phyloP scores from a whole-genome alignment of 495 filamentous ascomycete genomes.

The Penicillium angulare region DNA sequence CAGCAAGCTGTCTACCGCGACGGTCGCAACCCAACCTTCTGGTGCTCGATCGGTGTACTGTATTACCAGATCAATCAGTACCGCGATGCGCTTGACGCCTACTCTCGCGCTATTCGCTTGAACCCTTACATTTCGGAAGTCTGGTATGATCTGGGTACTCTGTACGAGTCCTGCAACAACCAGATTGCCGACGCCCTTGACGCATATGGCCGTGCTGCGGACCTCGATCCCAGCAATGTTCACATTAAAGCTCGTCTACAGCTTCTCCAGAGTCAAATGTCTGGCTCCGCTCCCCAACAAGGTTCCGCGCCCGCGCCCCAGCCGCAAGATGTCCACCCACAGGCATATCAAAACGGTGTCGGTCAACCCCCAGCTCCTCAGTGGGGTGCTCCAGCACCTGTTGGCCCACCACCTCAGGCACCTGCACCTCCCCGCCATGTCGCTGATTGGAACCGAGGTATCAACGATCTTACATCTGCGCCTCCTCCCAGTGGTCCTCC shows the following conservation, averaged over 20 bases:
- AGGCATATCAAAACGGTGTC: conserved; percentile 76
- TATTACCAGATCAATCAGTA: conserved; percentile 99
- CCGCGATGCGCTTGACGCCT: conserved; percentile 95
- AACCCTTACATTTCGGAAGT: conserved; percentile 99
- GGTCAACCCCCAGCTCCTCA: conserved; percentile 77
- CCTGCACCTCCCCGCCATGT: conserved; percentile 59
- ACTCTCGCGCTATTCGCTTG: conserved; percentile 94
- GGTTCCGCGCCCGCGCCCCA: conserved; percentile 67
- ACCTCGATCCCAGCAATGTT: conserved; percentile 87
- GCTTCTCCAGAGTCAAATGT: conserved; percentile 75
- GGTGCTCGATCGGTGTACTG: conserved; percentile 98
- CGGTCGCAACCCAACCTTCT: conserved; percentile 97
- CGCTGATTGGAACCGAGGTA: conserved; percentile 72
- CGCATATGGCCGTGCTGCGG: conserved; percentile 90
- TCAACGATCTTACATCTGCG: conserved; percentile 72
- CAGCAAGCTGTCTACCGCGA: conserved; percentile 99
- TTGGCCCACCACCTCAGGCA: conserved; percentile 59
- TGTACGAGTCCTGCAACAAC: conserved; percentile 99
- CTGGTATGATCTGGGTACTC: conserved; percentile 96
- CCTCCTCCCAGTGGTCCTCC: conserved; percentile 64
- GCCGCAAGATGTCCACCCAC: conserved; percentile 82
- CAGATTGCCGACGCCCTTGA: conserved; percentile 96
- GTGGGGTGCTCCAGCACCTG: conserved; percentile 71
- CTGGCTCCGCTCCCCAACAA: conserved; percentile 68
- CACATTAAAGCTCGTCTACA: conserved; percentile 96